Conservation (phyloP, 192 early-diverging fungal species). For the Gaertneriomyces sp. region DNA sequence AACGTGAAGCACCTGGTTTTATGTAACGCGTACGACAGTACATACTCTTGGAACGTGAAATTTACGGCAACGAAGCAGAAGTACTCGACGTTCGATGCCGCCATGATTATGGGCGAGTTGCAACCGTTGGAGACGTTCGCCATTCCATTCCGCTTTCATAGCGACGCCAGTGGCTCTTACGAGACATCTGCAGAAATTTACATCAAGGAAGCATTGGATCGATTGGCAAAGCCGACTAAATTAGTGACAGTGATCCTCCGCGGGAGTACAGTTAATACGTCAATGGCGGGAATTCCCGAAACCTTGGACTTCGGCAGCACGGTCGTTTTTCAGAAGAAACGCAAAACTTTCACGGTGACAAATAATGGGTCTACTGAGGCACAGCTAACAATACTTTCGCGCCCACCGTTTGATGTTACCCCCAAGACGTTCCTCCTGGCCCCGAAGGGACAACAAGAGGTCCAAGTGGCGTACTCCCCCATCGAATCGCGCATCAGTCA, state of each 20-base stretch:
- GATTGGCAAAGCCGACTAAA: constrained; percentile 39
- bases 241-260: constrained; percentile 44
- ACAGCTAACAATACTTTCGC: constrained; percentile 41
- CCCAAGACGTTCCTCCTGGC: constrained; percentile 44
- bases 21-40: constrained; percentile 41
- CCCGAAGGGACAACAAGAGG: constrained; percentile 44
- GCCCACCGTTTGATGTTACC: constrained; percentile 46
- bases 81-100: constrained; percentile 48
- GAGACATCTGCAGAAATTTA: constrained; percentile 49
- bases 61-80: constrained; percentile 40
- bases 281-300: constrained; percentile 51
- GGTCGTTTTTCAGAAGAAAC: constrained; percentile 42
- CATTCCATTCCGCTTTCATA: constrained; percentile 47
- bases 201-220: constrained; percentile 46
- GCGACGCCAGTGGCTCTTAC: constrained; percentile 46
- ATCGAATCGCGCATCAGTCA: constrained; percentile 45
- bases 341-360: constrained; percentile 35
- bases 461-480: constrained; percentile 45
- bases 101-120: constrained; percentile 47
- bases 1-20: constrained; percentile 45
- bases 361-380: constrained; percentile 52
- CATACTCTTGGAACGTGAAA: constrained; percentile 53
- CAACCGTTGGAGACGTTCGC: constrained; percentile 43
- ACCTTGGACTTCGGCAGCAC: constrained; percentile 54
- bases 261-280: constrained; percentile 47